A percentile compares a stretch with the other conserved stretches of the same genome.
Evolutionary conservation across 306 rosid genomes (phyloP).

Genomic region (Glycine tomentella): DNA sequence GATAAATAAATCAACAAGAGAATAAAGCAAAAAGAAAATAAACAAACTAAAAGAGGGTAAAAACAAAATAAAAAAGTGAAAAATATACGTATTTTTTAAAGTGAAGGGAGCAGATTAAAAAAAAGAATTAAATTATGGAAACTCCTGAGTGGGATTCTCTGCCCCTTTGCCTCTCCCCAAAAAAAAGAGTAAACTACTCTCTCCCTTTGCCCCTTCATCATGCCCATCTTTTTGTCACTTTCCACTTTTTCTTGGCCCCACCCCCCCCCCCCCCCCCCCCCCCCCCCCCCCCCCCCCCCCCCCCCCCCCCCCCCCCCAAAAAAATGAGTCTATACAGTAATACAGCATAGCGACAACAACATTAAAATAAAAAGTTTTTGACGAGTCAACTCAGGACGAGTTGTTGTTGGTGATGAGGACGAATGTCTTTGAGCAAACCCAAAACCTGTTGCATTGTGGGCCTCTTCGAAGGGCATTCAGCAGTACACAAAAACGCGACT

Average conservation of each 20-base stretch:
- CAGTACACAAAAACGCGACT: constrained; percentile 79
- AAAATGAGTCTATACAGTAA: not conserved
- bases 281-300: no score
- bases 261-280: no score
- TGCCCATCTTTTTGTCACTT: constrained; percentile 12
- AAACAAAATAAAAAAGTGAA: not conserved
- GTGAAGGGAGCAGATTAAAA: constrained; percentile 1
- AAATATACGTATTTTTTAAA: not conserved
- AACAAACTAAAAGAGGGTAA: not conserved
- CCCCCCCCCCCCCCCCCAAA: not conserved
- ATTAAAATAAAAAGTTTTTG: not conserved
- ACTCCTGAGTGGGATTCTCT: constrained; percentile 59
- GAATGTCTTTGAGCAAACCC: constrained; percentile 83
- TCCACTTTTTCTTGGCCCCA: constrained; percentile 18
- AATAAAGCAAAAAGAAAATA: constrained; percentile 39
- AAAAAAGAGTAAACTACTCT: constrained; percentile 26
- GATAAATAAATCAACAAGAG: constrained; percentile 17
- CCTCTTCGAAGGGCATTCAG: constrained; percentile 74
- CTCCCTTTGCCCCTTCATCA: constrained; percentile 10
- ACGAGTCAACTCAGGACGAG: constrained; percentile 41
- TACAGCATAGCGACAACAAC: not conserved
- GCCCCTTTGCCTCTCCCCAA: not conserved
- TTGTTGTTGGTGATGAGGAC: constrained; percentile 38
- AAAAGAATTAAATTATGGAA: constrained; percentile 28
- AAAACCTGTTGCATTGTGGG: constrained; percentile 82